Evolutionary conservation across 2,329 filamentous ascomycete genomes (phyloP).

Genomic region (Cryphonectria radicalis): DNA sequence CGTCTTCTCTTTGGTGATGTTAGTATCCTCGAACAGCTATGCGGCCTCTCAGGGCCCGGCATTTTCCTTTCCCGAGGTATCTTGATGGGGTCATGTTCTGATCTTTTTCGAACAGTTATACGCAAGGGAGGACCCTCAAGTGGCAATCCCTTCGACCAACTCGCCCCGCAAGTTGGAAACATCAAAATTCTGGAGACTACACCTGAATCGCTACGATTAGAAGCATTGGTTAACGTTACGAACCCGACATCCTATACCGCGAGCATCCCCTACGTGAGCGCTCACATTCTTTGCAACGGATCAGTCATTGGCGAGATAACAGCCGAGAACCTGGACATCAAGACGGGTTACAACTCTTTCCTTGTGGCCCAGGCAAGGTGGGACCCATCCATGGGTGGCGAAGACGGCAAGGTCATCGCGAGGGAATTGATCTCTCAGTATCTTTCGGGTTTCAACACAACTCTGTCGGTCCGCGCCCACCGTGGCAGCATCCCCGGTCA

Average conservation of each 20-base stretch:
- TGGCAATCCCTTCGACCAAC: constrained; percentile 48
- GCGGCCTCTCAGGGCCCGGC: constrained; percentile 17
- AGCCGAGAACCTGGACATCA: constrained; percentile 65
- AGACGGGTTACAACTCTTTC: constrained; percentile 72
- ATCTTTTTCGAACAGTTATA: constrained; percentile 21
- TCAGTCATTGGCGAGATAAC: constrained; percentile 77
- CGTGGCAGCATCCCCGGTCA: constrained; percentile 72
- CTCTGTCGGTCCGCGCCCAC: constrained; percentile 74
- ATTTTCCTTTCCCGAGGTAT: constrained; percentile 13
- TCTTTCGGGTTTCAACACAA: constrained; percentile 85
- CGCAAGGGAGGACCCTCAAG: constrained; percentile 18
- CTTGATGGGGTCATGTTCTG: neutral
- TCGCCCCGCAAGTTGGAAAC: constrained; percentile 69
- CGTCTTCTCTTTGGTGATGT: constrained; percentile 64
- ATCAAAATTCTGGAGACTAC: constrained; percentile 76
- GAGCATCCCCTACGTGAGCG: constrained; percentile 76
- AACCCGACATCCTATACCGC: constrained; percentile 91
- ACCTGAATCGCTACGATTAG: constrained; percentile 69
- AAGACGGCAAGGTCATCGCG: constrained; percentile 64
- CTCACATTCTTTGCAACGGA: constrained; percentile 75
- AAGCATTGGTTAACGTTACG: constrained; percentile 78
- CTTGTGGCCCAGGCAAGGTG: constrained; percentile 72
- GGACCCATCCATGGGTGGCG: constrained; percentile 71
- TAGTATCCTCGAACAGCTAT: constrained; percentile 39
- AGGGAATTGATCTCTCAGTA: constrained; percentile 81